Evolutionary conservation across 2,329 filamentous ascomycete genomes (phyloP).

Genomic region (Aspergillus neoniger): DNA sequence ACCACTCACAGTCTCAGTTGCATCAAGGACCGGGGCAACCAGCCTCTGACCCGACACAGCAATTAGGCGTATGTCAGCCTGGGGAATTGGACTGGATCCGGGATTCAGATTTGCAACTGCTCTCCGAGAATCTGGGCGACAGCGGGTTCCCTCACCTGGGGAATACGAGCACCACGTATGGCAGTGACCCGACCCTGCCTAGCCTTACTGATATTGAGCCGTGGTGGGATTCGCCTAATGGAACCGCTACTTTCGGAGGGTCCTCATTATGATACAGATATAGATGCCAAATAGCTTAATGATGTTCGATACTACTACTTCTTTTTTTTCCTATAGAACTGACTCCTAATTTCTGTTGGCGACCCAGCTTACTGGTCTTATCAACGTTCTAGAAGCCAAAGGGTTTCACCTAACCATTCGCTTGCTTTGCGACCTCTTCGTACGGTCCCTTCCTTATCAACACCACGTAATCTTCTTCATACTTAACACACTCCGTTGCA

Average conservation of each 20-base stretch:
- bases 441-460: too few relatives aligned
- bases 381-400: too few relatives aligned
- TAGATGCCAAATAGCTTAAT: neutral
- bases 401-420: too few relatives aligned
- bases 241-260: constrained; percentile 19
- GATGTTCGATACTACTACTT: neutral
- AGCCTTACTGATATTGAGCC: constrained; percentile 31
- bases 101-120: constrained; percentile 29
- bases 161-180: constrained; percentile 6
- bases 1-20: constrained; percentile 10
- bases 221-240: constrained; percentile 34
- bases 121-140: constrained; percentile 25
- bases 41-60: constrained; percentile 12
- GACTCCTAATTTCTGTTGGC: too few relatives aligned
- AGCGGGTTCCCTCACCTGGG: constrained; percentile 24
- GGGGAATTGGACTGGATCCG: constrained; percentile 35
- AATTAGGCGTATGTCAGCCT: constrained; percentile 17
- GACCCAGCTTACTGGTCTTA: too few relatives aligned
- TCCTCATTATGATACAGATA: constrained; percentile 19
- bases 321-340: too few relatives aligned
- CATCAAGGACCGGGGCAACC: neutral
- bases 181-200: constrained; percentile 18
- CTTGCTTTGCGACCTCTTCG: too few relatives aligned
- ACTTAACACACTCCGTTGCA: too few relatives aligned
- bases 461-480: too few relatives aligned